Conservation (phyloP, 192 early-diverging fungal species). For the Anaeromyces robustus region DNA sequence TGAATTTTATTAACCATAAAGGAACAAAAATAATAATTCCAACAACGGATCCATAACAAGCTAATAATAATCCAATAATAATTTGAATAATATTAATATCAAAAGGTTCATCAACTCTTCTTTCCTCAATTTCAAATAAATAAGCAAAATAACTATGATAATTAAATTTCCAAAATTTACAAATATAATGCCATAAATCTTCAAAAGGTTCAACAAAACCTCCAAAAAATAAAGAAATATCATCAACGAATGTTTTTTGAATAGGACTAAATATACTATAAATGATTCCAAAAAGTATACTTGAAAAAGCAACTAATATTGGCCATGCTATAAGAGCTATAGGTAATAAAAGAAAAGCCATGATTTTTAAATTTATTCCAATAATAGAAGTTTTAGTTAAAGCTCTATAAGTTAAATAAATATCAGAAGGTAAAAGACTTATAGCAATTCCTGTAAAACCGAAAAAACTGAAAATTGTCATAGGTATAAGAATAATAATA, state of each 20-base stretch:
- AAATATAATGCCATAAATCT: background rate
- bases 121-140: background rate
- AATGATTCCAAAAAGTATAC: background rate
- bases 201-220: background rate
- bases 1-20: background rate
- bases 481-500: background rate
- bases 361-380: background rate
- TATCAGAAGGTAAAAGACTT: background rate
- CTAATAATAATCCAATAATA: background rate
- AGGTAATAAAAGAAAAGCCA: background rate
- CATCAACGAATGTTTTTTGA: background rate
- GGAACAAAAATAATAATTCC: background rate
- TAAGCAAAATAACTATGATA: background rate
- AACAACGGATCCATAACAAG: background rate
- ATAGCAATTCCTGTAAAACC: background rate
- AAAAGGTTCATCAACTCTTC: background rate
- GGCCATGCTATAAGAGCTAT: background rate
- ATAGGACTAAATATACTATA: background rate
- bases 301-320: background rate
- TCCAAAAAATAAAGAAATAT: background rate
- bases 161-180: background rate
- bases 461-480: background rate
- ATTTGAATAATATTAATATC: background rate
- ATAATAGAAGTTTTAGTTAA: background rate
- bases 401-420: background rate